Base-by-base conservation (phyloP, 2,329 filamentous ascomycete species). In the Aspergillus eucalypticola region DNA sequence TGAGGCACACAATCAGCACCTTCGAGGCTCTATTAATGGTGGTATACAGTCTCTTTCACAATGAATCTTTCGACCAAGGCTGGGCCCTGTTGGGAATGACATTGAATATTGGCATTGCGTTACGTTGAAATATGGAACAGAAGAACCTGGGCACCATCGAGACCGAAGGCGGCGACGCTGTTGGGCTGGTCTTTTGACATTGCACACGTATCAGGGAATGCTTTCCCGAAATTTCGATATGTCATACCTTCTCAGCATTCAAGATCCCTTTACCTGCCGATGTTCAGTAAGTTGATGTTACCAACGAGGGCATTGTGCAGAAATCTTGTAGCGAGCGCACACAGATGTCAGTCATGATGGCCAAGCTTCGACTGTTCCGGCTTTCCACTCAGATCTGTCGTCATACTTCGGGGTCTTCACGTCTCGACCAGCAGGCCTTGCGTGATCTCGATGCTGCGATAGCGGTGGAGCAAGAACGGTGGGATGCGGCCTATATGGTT, bases 331-430 rank as follows among this genome's bases (percentile, higher is more conserved):
- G 57, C 39, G 19, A 64, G 17, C 69, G 70, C 0, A 73, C 72
- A 1, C 69, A 75, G 46, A 73, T 75, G 72, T 69, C 72, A 2
- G 64, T 74, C n/a, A 69, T 73, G 42, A 65, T 68, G 21, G 59
- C 60, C 44, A 74, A 73, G 50, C 60, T 73, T 41, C 67, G 64
- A 5, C 60, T 75, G 1, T 74, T 74, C 54, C 56, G 63, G 10
- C 58, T 75, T 19, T 70, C 68, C 7, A 65, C 62, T 15, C 59
- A 66, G 8, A 67, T 75, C 41, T 73, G 72, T 52, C 57, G 60
- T 5, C 64, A 61, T 44, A 49, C 69, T 6, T 61, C 66, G 1
- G 21, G 61, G n/a, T 17, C 46, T 1, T 48, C 60, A 0, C 48
- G 49, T 17, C 49, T 64, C 3, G 61, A 69, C n/a, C 19, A 60